Percentiles rank a stretch among this genome's conserved stretches.
phyloP scores from a whole-genome alignment of 2,329 filamentous ascomycete genomes.

The Fusarium sp. region DNA sequence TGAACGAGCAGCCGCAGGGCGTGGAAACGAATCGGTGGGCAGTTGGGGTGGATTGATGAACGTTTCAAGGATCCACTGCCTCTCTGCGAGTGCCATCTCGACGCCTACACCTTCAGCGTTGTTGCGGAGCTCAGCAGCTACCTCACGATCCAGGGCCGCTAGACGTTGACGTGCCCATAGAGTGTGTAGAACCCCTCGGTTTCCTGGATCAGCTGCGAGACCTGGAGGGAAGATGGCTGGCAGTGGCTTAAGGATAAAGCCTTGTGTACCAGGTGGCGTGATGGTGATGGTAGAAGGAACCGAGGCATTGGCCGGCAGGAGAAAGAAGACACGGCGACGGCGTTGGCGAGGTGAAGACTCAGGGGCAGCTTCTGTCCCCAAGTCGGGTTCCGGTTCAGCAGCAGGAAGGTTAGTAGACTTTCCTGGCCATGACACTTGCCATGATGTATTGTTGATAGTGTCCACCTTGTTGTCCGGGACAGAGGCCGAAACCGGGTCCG shows the following conservation, averaged over 20 bases:
- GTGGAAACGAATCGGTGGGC: conserved; percentile 30
- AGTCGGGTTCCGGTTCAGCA: conserved; percentile 54
- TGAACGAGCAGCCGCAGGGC: conserved; percentile 71
- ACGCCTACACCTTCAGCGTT: conserved; percentile 87
- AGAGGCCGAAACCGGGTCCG: conserved; percentile 33
- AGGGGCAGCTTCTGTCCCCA: conserved; percentile 51
- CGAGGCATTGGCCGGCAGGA: conserved; percentile 78
- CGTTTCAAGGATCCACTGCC: conserved; percentile 85
- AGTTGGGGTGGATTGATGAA: conserved; percentile 63
- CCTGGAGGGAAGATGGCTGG: conserved; percentile 88
- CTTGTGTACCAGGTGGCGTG: conserved; percentile 56
- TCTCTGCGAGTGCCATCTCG: conserved; percentile 86
- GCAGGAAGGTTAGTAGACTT: conserved; percentile 80
- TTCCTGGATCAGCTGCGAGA: conserved; percentile 77
- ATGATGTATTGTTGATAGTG: conserved; percentile 54
- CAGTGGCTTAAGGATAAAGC: conserved; percentile 78
- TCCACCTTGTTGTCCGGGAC: conserved; percentile 8
- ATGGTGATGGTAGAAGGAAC: conserved; percentile 82
- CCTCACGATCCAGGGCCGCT: conserved; percentile 80
- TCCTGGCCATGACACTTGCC: conserved; percentile 87
- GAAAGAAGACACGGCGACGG: conserved; percentile 79
- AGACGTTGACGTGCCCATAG: conserved; percentile 90
- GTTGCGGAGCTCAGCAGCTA: conserved; percentile 76
- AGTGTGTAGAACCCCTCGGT: conserved; percentile 87
- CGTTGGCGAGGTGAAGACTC: conserved; percentile 51